Conservation (phyloP, 2,329 filamentous ascomycete species). For the Penicillium sp. region DNA sequence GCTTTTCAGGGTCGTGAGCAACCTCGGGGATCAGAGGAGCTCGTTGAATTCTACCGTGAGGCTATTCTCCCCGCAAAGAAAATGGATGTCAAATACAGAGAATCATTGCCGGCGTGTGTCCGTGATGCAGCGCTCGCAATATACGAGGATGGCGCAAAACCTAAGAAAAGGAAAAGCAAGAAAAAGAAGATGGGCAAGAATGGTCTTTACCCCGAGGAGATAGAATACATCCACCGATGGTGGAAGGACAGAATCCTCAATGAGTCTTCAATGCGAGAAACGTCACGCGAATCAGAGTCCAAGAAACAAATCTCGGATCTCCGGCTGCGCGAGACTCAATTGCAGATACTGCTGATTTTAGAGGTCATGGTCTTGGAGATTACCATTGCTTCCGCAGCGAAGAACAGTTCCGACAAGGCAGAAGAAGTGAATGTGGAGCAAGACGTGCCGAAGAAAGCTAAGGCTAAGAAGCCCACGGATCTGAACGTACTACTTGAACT, state of each 20-base stretch:
- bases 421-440: constrained; percentile 17
- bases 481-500: constrained; percentile 45
- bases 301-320: constrained; percentile 44
- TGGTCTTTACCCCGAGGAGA: constrained; percentile 47
- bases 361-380: constrained; percentile 47
- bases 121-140: constrained; percentile 36
- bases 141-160: constrained; percentile 35
- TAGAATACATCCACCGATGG: constrained; percentile 44
- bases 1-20: constrained; percentile 34
- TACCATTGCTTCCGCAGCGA: constrained; percentile 18
- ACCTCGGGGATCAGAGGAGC: constrained; percentile 23
- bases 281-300: constrained; percentile 36
- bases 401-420: constrained; percentile 17
- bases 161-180: constrained; percentile 35
- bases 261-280: constrained; percentile 21
- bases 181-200: constrained; percentile 47
- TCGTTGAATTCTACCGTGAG: constrained; percentile 42
- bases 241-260: constrained; percentile 41
- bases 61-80: constrained; percentile 45
- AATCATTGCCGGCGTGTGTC: constrained; percentile 42
- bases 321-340: constrained; percentile 47
- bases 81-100: constrained; percentile 48
- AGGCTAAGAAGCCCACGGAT: constrained; percentile 42
- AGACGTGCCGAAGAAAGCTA: constrained; percentile 25
- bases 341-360: constrained; percentile 50